Conservation (phyloP, 306 rosid genomes). For the Cucumis hystrix region DNA sequence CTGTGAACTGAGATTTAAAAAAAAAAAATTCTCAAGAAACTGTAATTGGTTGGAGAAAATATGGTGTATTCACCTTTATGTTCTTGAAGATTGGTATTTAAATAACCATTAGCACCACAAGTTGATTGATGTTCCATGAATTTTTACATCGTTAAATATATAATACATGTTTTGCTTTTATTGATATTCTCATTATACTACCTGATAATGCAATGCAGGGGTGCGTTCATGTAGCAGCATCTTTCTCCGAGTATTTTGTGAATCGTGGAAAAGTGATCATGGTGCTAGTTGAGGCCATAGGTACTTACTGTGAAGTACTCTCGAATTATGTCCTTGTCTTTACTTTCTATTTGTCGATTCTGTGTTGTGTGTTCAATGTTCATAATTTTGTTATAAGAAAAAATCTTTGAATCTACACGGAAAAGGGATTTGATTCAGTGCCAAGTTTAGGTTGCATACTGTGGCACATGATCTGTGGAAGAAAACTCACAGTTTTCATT, state of each 20-base stretch:
- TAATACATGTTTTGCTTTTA: not conserved
- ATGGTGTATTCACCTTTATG: not conserved
- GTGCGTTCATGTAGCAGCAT: conserved; percentile 37
- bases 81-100: not conserved
- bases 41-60: not conserved
- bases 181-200: not conserved
- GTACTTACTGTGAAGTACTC: conserved; percentile 25
- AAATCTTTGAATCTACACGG: not conserved
- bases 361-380: not conserved
- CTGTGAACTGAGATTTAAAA: not conserved
- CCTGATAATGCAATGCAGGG: conserved; percentile 44
- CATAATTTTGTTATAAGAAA: not conserved
- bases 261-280: conserved; percentile 49
- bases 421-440: not conserved
- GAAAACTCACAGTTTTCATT: not conserved
- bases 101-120: not conserved
- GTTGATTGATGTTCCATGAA: not conserved
- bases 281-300: conserved; percentile 73
- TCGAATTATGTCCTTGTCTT: not conserved
- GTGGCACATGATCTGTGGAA: not conserved
- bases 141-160: not conserved
- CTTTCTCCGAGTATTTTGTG: conserved; percentile 35
- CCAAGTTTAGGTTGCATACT: not conserved
- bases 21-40: not conserved
- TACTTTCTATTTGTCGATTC: not conserved